Percentiles rank a stretch among this genome's conserved stretches.
Evolutionary conservation across 2,329 filamentous ascomycete genomes (phyloP).

Genomic region (Alternaria longipes): DNA sequence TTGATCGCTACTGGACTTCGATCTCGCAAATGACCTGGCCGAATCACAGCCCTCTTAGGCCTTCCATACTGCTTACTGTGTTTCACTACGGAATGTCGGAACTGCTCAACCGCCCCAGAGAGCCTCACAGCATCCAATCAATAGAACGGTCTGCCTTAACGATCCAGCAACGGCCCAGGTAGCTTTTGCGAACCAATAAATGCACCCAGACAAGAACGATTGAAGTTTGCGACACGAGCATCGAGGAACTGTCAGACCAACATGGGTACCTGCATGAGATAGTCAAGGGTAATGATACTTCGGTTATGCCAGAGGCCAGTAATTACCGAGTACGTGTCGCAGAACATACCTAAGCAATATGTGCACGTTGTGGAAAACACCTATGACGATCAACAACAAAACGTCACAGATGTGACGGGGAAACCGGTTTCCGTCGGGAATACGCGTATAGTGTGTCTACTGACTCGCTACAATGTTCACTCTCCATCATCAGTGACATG

Average conservation of each 20-base stretch:
- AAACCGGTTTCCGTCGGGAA: background rate
- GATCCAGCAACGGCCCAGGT: background rate
- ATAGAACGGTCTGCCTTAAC: background rate
- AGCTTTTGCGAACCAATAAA: conserved; percentile 4
- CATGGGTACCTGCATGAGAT: background rate
- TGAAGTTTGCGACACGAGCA: background rate
- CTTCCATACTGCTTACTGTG: background rate
- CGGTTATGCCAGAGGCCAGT: background rate
- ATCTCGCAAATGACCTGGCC: background rate
- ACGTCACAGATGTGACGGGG: background rate
- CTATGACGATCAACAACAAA: background rate
- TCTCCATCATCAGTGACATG: background rate
- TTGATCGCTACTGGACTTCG: background rate
- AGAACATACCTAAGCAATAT: background rate
- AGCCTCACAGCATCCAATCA: background rate
- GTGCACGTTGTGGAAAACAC: background rate
- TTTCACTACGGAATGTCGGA: conserved; percentile 1
- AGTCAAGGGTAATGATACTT: background rate
- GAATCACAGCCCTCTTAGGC: background rate
- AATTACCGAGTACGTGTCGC: background rate
- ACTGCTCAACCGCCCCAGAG: background rate
- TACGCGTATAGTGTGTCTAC: background rate
- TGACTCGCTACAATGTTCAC: background rate
- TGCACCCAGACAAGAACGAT: background rate
- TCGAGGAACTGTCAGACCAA: background rate